Evolutionary conservation across 2,329 filamentous ascomycete genomes (phyloP), one percentile per base, ranked within the genome.

Genomic region (Uncinocarpus reesii): DNA sequence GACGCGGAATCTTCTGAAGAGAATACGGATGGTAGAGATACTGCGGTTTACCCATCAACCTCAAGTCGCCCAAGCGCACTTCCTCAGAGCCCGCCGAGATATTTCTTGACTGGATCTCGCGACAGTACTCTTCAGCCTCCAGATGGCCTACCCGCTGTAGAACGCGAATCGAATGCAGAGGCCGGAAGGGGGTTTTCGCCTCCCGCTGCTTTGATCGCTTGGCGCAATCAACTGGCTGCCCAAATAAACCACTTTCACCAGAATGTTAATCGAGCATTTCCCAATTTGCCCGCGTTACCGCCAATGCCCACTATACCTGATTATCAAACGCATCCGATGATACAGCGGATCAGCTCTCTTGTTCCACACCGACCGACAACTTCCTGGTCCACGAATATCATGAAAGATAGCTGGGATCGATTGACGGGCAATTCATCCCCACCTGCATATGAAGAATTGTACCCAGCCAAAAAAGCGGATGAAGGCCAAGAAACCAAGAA

Each of bases 401-500:
- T 55, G 40, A 61, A 64, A 47, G 69, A 72, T 50, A 65, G 75
- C 51, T 85, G 83, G 81, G 80, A 83, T 59, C 67, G 82, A 23
- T 74, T 82, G 37, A 78, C 79, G 26, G 70, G 70, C 7, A 67
- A 44, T 63, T 66, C 32, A 57, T 68, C 77, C 26, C 84, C 84
- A 7, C 86, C 86, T 7, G 78, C 86, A 0, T 92, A 92, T 55
- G 81, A 88, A 46, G 86, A 89, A 41, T 77, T 92, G 23, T 92
- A 80, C 62, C 85, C 84, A 4, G 61, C 63, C 34, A 60, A 66
- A 20, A 51, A 55, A 24, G 56, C 56, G 18, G 63, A 62, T 48
- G 63, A 61, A 37, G 67, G 70, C 38, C 61, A 58, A 31, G 66
- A 66, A 23, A 57, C 69, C 5, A 71, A 73, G 50, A 70, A 70